These are phyloP conservation scores for Chaetomium fimeti DNA, from an alignment of 495 filamentous ascomycete species.

Conservation along the genomic window DNA sequence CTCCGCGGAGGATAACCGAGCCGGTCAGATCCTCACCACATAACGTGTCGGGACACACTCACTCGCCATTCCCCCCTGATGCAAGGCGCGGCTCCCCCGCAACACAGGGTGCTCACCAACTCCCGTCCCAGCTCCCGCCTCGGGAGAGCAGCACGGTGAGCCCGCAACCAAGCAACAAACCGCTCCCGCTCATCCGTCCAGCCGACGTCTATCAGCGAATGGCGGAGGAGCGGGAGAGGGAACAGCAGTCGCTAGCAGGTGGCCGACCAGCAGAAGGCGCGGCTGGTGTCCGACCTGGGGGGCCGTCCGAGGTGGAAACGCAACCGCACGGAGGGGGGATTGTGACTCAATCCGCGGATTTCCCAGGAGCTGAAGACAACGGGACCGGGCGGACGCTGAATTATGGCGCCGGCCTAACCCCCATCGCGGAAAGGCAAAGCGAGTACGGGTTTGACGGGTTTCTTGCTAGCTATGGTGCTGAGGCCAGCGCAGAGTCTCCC, in stretches of 20 bases:
- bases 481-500: constrained; percentile 20
- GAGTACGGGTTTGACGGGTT: constrained; percentile 54
- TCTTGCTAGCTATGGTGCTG: constrained; percentile 27
- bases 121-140: constrained; percentile 49
- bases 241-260: constrained; percentile 56
- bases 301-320: background rate
- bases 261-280: constrained; percentile 47
- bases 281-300: background rate
- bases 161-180: constrained; percentile 35
- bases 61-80: constrained; percentile 7
- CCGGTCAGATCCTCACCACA: constrained; percentile 11
- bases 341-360: background rate
- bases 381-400: constrained; percentile 28
- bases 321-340: background rate
- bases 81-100: constrained; percentile 24
- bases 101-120: constrained; percentile 29
- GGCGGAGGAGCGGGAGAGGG: constrained; percentile 62
- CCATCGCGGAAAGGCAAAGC: constrained; percentile 58
- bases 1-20: constrained; percentile 22
- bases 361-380: background rate
- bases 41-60: background rate
- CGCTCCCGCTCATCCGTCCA: constrained; percentile 66
- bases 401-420: constrained; percentile 45
- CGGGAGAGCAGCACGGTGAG: constrained; percentile 58
- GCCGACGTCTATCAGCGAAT: constrained; percentile 76